Base-by-base conservation (phyloP, 176 grass and related monocot genomes). In the Typha latifolia region DNA sequence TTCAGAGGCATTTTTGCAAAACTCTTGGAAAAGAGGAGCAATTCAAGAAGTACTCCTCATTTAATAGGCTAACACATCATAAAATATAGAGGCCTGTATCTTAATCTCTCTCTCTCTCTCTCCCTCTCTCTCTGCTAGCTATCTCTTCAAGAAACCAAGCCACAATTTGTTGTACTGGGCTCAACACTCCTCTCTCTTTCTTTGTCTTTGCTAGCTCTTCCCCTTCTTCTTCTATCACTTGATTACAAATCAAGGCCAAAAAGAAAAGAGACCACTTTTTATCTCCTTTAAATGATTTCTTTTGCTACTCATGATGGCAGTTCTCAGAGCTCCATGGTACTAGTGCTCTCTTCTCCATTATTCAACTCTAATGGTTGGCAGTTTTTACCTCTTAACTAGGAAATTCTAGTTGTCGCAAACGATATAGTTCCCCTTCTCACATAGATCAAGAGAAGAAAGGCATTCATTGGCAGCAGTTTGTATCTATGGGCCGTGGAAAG, bases 401-500 rank as follows among this genome's bases (percentile, higher is more conserved):
- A 23, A 49, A 49, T 75, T 70, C 29, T 12, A 20, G 62, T 26
- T 34, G 43, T 57, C 18, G 4, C n/a, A 53, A 52, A 12, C 23
- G 18, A 47, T 4, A 2, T 24, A 16, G n/a, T 49, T 68, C 15
- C 43, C 68, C 43, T 80, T 47, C 32, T 24, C 47, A 20, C 32
- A 69, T 77, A 49, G 18, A 16, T 21, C 53, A 22, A 59, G 53
- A 59, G 53, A 59, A 59, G 53, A n/a, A 55, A 55, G 27, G 27
- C 27, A 29, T 29, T 29, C 27, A 65, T 59, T 66, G 56, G 73
- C 31, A 77, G 64, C 15, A 68, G 19, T 31, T 31, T 24, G 24
- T 2, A 49, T 22, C 34, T 49, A 94, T 94, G 90, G 90, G 85
- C 19, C 76, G 90, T 74, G 90, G 90, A 21, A 94, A 85, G 79